Evolutionary conservation across 352 stramenopile species (phyloP), one percentile per base, ranked within the genome.

Genomic region (Pythium grandisporangium): DNA sequence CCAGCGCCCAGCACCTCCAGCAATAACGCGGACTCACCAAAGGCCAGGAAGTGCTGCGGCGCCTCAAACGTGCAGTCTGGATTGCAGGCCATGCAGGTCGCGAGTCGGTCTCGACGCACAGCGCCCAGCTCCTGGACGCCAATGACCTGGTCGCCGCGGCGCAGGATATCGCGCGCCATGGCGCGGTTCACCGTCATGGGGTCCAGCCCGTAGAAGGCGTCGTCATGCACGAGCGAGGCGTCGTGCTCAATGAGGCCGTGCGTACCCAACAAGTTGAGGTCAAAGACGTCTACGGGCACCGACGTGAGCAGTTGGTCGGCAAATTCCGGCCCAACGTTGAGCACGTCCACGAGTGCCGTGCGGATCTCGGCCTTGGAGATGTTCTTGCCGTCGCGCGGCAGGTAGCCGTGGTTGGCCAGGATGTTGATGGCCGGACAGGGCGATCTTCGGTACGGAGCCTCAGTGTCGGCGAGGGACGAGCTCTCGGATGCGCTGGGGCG

Each of bases 211-310:
- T 61, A 68, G 53, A 66, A 73, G 21, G 53, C 50, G 51, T 80
- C 70, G 30, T 49, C 45, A 52, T 76, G 70, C 11, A 70, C 45
- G 10, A 84, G 62, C 25, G 70, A 83, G 4, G 47, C 54, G 34
- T 72, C 62, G 46, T 72, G 62, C 38, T 72, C 58, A n/a, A 66
- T 58, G 13, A 61, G 39, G 45, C 70, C 63, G 58, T 84, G 67
- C 0, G 37, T 48, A 38, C 40, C 32, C 14, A 68, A 51, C 5
- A 40, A 16, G 38, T 38, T 26, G 21, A 68, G 42, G 21, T 14
- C 32, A n/a, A n/a, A n/a, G 10, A 49, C 21, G 13, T 45, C 30
- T 13, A 16, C 32, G 0, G 38, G 45, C 20, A 55, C 34, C 17
- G 35, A 24, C 29, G 21, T 33, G 11, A 39, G 38, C 12, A 59